These are phyloP conservation scores for Leccinum barrowsii DNA, from an alignment of 768 basidiomycete genomes.

Conservation along the genomic window DNA sequence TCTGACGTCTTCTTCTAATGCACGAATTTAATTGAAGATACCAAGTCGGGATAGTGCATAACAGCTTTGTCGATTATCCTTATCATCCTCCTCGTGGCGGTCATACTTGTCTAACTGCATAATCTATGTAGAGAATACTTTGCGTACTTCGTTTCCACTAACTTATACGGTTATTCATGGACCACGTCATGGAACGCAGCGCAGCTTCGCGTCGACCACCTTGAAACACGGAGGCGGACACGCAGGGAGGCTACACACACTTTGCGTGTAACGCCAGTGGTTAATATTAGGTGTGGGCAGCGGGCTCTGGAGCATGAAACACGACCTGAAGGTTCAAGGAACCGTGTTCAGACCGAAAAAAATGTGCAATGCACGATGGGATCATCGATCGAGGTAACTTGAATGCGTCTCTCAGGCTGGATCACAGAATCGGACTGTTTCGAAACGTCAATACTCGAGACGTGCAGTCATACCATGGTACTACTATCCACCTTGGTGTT, in stretches of 20 bases:
- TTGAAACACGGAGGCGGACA: not conserved
- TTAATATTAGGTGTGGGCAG: not conserved
- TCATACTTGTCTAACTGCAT: constrained; percentile 61
- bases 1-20: not conserved
- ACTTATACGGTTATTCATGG: constrained; percentile 15
- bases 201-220: not conserved
- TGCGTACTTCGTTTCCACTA: constrained; percentile 4
- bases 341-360: not conserved
- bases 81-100: constrained; percentile 68
- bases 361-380: not conserved
- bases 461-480: not conserved
- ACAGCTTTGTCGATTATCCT: constrained; percentile 79
- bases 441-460: not conserved
- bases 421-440: not conserved
- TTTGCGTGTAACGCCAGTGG: not conserved
- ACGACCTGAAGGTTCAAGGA: not conserved
- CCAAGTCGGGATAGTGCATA: constrained; percentile 88
- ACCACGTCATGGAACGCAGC: not conserved
- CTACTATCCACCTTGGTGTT: not conserved
- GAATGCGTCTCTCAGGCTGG: not conserved
- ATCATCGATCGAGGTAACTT: not conserved
- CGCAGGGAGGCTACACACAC: not conserved
- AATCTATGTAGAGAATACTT: constrained; percentile 8
- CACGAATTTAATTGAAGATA: constrained; percentile 45
- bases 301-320: not conserved